These are phyloP conservation scores for Linum lewisii DNA, from an alignment of 345 rosid species.

Conservation along the genomic window DNA sequence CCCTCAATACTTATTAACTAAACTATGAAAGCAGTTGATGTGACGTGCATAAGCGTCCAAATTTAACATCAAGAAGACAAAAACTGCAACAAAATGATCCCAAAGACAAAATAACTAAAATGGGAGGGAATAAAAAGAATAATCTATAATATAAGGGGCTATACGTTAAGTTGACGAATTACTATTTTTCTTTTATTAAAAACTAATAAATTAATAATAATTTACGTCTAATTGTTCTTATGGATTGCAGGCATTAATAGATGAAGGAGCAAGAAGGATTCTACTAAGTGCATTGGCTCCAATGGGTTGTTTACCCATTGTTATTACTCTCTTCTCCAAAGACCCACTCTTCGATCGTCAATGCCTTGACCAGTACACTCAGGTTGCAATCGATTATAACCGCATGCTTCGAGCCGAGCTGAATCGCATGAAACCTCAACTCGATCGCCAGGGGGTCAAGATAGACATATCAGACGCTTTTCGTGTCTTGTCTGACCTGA, in stretches of 20 bases:
- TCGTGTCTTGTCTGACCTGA: slow-evolving; percentile 25
- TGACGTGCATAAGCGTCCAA: too few species aligned
- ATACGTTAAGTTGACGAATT: too few species aligned
- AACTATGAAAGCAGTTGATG: too few species aligned
- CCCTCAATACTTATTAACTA: too few species aligned
- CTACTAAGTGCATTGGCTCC: slow-evolving; percentile 45
- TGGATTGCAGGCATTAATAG: slow-evolving; percentile 35
- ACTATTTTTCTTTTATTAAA: too few species aligned
- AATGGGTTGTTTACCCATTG: slow-evolving; percentile 69
- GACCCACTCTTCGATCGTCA: slow-evolving; percentile 28
- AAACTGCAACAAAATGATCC: too few species aligned
- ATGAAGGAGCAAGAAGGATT: slow-evolving; percentile 54
- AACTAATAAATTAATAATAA: too few species aligned
- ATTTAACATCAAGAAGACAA: too few species aligned
- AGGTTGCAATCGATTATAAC: slow-evolving; percentile 43
- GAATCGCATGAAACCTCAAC: slow-evolving; percentile 20
- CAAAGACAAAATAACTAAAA: too few species aligned
- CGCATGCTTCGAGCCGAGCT: slow-evolving; percentile 38
- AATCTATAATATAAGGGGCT: too few species aligned
- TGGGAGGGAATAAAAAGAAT: too few species aligned
- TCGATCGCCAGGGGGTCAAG: slow-evolving; percentile 28
- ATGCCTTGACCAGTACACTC: slow-evolving; percentile 41
- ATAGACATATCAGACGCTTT: slow-evolving; percentile 35
- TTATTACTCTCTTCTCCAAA: slow-evolving; percentile 47
- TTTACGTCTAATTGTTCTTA: too few species aligned